Evolutionary conservation across 495 filamentous ascomycete species (phyloP).

Genomic region (Penicillium macrosclerotiorum): DNA sequence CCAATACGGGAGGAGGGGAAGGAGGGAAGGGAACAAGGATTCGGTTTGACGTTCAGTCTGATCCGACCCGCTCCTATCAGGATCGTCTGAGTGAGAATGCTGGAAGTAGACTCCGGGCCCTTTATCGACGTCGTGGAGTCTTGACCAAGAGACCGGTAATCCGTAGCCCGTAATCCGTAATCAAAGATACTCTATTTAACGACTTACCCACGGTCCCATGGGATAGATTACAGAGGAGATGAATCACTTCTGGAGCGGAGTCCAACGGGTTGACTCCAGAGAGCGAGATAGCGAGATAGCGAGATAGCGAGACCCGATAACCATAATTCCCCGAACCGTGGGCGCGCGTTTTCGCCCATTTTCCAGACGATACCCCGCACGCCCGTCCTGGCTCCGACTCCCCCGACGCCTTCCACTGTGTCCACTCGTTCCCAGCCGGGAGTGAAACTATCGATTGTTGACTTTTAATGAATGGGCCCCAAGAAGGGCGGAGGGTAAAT

Average conservation of each 20-base stretch:
- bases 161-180: neutral
- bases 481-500: too few species aligned
- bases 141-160: neutral
- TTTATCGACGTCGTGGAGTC: neutral
- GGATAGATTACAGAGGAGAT: conserved; percentile 1
- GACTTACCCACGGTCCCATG: neutral
- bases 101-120: conserved; percentile 5
- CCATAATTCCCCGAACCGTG: neutral
- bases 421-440: neutral
- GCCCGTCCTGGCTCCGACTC: conserved; percentile 18
- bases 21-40: neutral
- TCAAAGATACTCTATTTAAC: neutral
- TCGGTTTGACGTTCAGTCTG: neutral
- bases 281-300: neutral
- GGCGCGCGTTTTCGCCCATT: conserved; percentile 7
- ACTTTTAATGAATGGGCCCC: too few species aligned
- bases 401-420: conserved; percentile 1
- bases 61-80: neutral
- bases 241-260: too few species aligned
- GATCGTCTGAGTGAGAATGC: neutral
- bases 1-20: too few species aligned
- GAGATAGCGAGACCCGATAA: neutral
- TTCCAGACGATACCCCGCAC: conserved; percentile 22
- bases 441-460: neutral
- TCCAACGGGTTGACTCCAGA: neutral